Percentiles rank a stretch among this genome's conserved stretches.
Conservation (phyloP, 306 rosid species). For the Abrus precatorius region DNA sequence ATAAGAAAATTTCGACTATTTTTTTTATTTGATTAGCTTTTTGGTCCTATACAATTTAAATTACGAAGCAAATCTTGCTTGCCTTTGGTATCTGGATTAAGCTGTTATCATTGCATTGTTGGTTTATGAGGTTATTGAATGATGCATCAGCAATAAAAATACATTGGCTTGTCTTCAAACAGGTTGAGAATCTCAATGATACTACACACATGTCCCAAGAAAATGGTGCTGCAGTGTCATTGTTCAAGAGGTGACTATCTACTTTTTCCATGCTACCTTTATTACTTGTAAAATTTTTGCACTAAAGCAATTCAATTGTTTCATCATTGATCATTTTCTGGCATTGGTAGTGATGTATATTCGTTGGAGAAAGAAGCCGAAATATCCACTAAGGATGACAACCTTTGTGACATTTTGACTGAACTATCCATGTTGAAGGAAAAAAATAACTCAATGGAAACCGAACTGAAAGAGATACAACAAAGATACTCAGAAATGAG, state of each 20-base stretch:
- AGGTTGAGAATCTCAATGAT: slow-evolving; percentile 45
- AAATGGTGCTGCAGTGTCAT: neutral
- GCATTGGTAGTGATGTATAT: slow-evolving; percentile 50
- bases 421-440: slow-evolving; percentile 67
- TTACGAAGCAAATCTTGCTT: neutral
- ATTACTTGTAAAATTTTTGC: slow-evolving; percentile 16
- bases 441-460: slow-evolving; percentile 74
- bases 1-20: slow-evolving; percentile 26
- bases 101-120: slow-evolving; percentile 25
- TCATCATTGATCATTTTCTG: slow-evolving; percentile 31
- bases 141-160: slow-evolving; percentile 22
- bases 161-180: slow-evolving; percentile 43
- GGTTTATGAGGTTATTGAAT: slow-evolving; percentile 28
- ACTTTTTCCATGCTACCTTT: neutral
- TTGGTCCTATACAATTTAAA: slow-evolving; percentile 34
- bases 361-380: slow-evolving; percentile 49
- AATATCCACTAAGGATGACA: slow-evolving; percentile 20
- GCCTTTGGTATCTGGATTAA: slow-evolving; percentile 14
- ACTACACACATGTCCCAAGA: too few relatives aligned
- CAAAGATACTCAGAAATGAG: slow-evolving; percentile 98
- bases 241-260: neutral
- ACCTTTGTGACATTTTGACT: slow-evolving; percentile 46
- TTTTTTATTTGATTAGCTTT: neutral
- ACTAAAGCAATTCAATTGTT: slow-evolving; percentile 31
- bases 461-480: slow-evolving; percentile 88